Evolutionary conservation across 192 early-diverging fungal species (phyloP), one percentile per base, ranked within the genome.

Genomic region (Coemansia sp.): DNA sequence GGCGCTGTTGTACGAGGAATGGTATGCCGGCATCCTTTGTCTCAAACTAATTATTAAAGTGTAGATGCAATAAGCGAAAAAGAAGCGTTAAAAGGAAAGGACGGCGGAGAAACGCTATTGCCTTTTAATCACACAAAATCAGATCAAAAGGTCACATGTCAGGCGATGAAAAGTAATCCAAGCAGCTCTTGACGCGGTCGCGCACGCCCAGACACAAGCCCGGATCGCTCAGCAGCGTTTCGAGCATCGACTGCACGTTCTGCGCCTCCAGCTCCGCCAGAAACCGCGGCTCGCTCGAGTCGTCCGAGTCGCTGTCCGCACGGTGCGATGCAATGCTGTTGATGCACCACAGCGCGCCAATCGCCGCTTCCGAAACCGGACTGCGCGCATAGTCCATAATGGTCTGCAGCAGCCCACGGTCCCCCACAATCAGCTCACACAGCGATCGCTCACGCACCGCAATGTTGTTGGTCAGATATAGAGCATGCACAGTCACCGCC

Each of bases 311-410:
- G 45, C 62, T 48, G n/a, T 52, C 65, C 17, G 37, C 14, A 6
- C 22, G 17, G 39, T 78, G 70, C 45, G 66, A 58, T 15, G 67
- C 71, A 50, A 79, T 63, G 71, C 76, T 70, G 71, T 52, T 62
- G 60, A 80, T 56, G 50, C 77, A 80, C 77, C 77, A 80, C 67
- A 80, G 55, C 29, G 77, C 71, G 8, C 65, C 77, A 39, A 80
- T 62, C 58, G 72, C 63, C 2, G 74, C 62, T 35, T 80, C 77
- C 1, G 77, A 55, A n/a, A 38, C 56, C 1, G 51, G 0, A 59
- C 58, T 71, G 35, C 25, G 49, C 9, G 59, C 41, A 14, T 61
- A 52, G 45, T 24, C 52, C 2, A 67, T 62, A 19, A 80, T 60
- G 11, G 64, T 58, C 41, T 50, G 67, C 39, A 74, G 37, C 62